Base-by-base conservation (phyloP, 768 basidiomycete species). In the Suillus tomentosus region DNA sequence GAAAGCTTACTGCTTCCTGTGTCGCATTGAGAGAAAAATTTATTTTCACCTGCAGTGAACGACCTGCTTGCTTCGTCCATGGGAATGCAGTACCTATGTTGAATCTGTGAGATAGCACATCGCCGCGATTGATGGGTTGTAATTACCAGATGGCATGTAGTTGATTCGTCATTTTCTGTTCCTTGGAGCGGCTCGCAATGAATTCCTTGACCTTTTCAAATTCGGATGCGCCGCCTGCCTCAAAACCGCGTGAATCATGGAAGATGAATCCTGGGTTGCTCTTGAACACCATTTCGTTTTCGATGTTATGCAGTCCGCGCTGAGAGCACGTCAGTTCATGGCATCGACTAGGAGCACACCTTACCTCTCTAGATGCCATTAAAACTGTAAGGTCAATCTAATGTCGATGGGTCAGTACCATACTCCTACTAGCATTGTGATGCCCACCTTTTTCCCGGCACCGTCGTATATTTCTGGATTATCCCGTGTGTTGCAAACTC, bases 71-170 rank as follows among this genome's bases (percentile, higher is more conserved):
- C 24, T 2, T 68, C 67, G 64, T 76, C 66, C 57, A 74, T 72
- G 1, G 68, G 67, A 55, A 81, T 72, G 60, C 80, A 81, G 60
- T 76, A 81, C 80, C 80, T 81, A 62, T 27, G 17, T n/a, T 31
- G 43, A 36, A 55, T 50, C n/a, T 24, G 17, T 37, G 40, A 54
- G 39, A 37, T 58, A 59, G 48, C 22, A 17, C 51, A 37, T 31
- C 19, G 15, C 34, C 48, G 0, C 10, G 9, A 62, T 6, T n/a
- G 37, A 9, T 51, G 63, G 39, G 65, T 31, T 22, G n/a, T 9
- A 45, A 45, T 9, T 58, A 78, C 80, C 80, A 82, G 36, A 81
- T 80, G 0, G 69, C 78, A 71, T 81, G 79, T 17, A 82, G 50
- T 39, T 74, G 75, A 36, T 78, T 64, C 17, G 70, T 47, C 0